phyloP scores from a whole-genome alignment of 441 rosid genomes.

The Populus tomentosa region DNA sequence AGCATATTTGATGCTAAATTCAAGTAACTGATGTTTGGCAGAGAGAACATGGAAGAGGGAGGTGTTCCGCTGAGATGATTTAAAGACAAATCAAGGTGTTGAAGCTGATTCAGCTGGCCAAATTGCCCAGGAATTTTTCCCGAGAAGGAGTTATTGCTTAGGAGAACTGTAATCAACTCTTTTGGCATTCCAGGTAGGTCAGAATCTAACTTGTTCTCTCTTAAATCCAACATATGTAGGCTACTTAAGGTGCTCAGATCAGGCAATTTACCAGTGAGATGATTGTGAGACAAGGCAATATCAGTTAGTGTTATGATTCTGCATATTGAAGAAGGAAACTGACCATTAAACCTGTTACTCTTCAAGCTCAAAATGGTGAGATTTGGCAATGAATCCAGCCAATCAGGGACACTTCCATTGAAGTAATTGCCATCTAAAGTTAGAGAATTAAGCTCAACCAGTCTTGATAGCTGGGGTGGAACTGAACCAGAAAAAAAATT shows the following conservation, averaged over 20 bases:
- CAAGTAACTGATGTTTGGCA: slow-evolving; percentile 79
- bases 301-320: slow-evolving; percentile 54
- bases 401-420: slow-evolving; percentile 67
- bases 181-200: slow-evolving; percentile 68
- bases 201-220: slow-evolving; percentile 79
- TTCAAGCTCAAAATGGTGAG: slow-evolving; percentile 67
- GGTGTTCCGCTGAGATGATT: slow-evolving; percentile 72
- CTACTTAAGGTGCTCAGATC: slow-evolving; percentile 60
- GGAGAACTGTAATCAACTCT: slow-evolving; percentile 65
- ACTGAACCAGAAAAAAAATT: slow-evolving; percentile 73
- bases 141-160: slow-evolving; percentile 75
- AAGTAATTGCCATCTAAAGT: slow-evolving; percentile 69
- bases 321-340: slow-evolving; percentile 65
- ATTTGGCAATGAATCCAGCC: slow-evolving; percentile 54
- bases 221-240: slow-evolving; percentile 74
- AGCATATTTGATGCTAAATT: slow-evolving; percentile 79
- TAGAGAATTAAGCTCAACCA: slow-evolving; percentile 63
- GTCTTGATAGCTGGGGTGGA: slow-evolving; percentile 70
- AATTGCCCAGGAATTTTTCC: slow-evolving; percentile 59
- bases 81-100: slow-evolving; percentile 83
- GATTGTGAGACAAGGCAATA: slow-evolving; percentile 75
- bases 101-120: slow-evolving; percentile 62
- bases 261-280: slow-evolving; percentile 75
- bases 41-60: slow-evolving; percentile 62
- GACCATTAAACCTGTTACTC: slow-evolving; percentile 64